Percentiles rank a stretch among this genome's conserved stretches.
These are phyloP conservation scores for Talaromyces piceae DNA, from an alignment of 2,329 filamentous ascomycete species.

Conservation along the genomic window DNA sequence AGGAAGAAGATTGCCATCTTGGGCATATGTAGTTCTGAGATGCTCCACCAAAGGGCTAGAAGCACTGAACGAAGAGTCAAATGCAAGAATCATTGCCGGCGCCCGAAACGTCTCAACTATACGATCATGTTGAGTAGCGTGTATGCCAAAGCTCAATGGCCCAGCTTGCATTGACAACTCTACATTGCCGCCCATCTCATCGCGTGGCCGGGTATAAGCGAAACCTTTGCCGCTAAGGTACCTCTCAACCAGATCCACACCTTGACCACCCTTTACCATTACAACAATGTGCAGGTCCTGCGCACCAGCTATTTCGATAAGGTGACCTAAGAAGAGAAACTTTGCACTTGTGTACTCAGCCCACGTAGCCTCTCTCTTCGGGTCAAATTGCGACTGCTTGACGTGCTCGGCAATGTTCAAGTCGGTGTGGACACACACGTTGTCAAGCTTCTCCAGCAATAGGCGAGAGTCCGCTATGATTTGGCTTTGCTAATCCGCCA, in stretches of 20 bases:
- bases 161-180: slow-evolving; percentile 31
- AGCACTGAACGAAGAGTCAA: slow-evolving; percentile 37
- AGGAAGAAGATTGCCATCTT: slow-evolving; percentile 30
- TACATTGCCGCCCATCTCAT: slow-evolving; percentile 25
- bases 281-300: slow-evolving; percentile 35
- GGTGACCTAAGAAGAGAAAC: slow-evolving; percentile 37
- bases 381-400: slow-evolving; percentile 25
- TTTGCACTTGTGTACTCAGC: slow-evolving; percentile 43
- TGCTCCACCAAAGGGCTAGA: slow-evolving; percentile 33
- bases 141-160: slow-evolving; percentile 30
- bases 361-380: slow-evolving; percentile 35
- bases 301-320: slow-evolving; percentile 29
- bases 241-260: slow-evolving; percentile 33
- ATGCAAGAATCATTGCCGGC: slow-evolving; percentile 35
- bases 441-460: slow-evolving; percentile 32
- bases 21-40: slow-evolving; percentile 31
- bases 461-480: slow-evolving; percentile 26
- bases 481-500: slow-evolving; percentile 16
- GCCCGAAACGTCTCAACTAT: slow-evolving; percentile 26
- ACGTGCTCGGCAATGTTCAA: slow-evolving; percentile 35
- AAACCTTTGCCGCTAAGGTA: slow-evolving; percentile 38
- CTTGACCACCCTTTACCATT: slow-evolving; percentile 28
- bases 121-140: slow-evolving; percentile 22
- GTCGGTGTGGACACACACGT: slow-evolving; percentile 39
- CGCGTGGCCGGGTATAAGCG: slow-evolving; percentile 20